These are phyloP conservation scores for Saururus chinensis DNA, from an alignment of 164 flowering plant genomes.

Conservation along the genomic window DNA sequence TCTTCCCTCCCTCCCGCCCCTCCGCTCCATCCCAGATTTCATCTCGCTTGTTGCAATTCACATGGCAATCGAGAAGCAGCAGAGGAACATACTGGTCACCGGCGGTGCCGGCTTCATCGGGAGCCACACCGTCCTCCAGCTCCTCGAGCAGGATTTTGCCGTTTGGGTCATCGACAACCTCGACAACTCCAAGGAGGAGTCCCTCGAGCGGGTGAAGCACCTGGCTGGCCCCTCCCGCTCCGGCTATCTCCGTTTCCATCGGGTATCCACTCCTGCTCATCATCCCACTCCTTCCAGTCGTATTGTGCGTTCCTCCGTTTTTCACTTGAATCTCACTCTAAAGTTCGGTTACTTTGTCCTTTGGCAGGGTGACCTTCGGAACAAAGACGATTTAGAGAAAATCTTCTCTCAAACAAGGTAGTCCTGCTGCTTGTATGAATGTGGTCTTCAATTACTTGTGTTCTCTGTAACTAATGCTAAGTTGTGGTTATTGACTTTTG, in stretches of 20 bases:
- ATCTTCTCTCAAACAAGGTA: conserved; percentile 54
- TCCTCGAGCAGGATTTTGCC: conserved; percentile 48
- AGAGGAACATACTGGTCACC: conserved; percentile 52
- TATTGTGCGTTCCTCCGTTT: background rate
- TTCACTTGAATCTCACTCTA: background rate
- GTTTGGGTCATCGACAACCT: conserved; percentile 73
- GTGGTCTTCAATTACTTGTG: background rate
- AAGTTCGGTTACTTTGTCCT: background rate
- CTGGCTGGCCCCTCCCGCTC: conserved; percentile 57
- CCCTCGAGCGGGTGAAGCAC: conserved; percentile 49
- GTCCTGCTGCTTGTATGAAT: background rate
- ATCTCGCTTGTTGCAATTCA: background rate
- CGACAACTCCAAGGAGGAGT: conserved; percentile 59
- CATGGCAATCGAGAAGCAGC: background rate
- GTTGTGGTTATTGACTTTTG: background rate
- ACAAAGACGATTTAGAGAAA: conserved; percentile 71
- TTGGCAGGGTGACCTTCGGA: conserved; percentile 67
- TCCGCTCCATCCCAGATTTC: conserved; percentile 16
- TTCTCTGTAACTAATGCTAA: background rate
- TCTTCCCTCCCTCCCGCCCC: background rate
- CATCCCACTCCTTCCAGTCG: background rate
- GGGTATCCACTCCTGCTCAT: conserved; percentile 10
- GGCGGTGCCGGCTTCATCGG: conserved; percentile 98
- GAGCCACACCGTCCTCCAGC: conserved; percentile 79
- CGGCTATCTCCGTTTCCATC: conserved; percentile 40